A percentile compares a stretch with the other conserved stretches of the same genome.
Evolutionary conservation across 352 stramenopile genomes (phyloP).

Genomic region (Nannochloropsis limnetica): DNA sequence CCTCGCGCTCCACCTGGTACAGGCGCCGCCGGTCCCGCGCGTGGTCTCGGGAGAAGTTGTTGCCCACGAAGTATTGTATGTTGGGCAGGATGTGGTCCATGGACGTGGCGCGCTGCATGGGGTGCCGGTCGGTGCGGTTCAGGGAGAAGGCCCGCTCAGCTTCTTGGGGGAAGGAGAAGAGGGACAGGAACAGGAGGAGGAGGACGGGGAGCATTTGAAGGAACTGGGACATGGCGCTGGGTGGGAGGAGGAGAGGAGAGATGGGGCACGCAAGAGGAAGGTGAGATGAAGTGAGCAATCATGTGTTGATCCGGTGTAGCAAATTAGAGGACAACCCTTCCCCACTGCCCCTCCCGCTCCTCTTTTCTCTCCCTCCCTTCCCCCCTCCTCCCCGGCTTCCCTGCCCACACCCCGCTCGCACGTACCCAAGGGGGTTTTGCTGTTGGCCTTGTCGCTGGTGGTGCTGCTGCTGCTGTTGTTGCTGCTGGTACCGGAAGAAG

Average conservation of each 20-base stretch:
- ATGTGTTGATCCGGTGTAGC: not conserved
- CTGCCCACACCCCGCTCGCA: not conserved
- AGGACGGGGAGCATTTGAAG: conserved; percentile 39
- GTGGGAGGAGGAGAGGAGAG: not conserved
- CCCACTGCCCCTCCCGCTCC: not conserved
- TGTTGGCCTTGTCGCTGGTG: conserved; percentile 28
- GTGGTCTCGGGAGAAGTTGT: conserved; percentile 12
- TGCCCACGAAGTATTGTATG: conserved; percentile 25
- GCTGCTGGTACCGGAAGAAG: not conserved
- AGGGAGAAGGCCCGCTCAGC: not conserved
- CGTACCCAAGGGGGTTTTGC: conserved; percentile 32
- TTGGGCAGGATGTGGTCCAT: conserved; percentile 31
- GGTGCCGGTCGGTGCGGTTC: conserved; percentile 34
- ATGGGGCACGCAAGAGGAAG: not conserved
- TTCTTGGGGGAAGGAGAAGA: conserved; percentile 36
- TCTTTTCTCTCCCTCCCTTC: not conserved
- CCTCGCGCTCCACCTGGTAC: conserved; percentile 37
- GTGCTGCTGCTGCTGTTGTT: conserved; percentile 21
- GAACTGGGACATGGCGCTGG: conserved; percentile 34
- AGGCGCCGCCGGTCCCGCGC: not conserved
- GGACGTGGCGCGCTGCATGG: not conserved
- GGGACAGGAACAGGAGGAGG: conserved; percentile 41
- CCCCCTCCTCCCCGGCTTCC: not conserved
- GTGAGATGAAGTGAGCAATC: not conserved
- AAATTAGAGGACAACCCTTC: not conserved